Conservation (phyloP, 306 rosid species). For the Cicer chorassanicum region DNA sequence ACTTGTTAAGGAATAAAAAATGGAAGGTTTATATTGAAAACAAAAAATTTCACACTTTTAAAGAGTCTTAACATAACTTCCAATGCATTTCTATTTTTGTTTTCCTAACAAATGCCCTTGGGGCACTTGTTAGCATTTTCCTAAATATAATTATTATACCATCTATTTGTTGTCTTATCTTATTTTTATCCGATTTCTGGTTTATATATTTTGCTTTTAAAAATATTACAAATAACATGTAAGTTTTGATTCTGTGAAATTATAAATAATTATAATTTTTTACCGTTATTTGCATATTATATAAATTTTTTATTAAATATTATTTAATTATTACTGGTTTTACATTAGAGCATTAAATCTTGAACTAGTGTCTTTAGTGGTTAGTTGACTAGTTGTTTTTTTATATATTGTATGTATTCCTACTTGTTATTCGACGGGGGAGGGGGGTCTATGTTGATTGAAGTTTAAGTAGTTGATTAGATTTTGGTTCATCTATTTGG, state of each 20-base stretch:
- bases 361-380: neutral
- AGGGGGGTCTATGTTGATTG: conserved; percentile 14
- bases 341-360: neutral
- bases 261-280: neutral
- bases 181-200: neutral
- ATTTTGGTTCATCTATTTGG: conserved; percentile 41
- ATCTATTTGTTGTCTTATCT: neutral
- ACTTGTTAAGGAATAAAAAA: too few relatives aligned
- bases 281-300: neutral
- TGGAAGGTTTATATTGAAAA: too few relatives aligned
- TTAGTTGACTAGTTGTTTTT: neutral
- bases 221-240: neutral
- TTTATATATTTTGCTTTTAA: neutral
- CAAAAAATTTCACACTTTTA: too few relatives aligned
- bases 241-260: neutral
- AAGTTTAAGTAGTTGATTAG: conserved; percentile 18
- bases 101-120: too few relatives aligned
- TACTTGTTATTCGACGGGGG: neutral
- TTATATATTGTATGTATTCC: neutral
- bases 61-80: too few relatives aligned
- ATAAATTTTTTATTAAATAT: neutral
- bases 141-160: neutral
- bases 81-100: too few relatives aligned
- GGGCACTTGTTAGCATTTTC: too few relatives aligned
- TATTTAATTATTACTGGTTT: neutral